Conservation (phyloP, 257 asterid species). For the Solanum chiquidenum region DNA sequence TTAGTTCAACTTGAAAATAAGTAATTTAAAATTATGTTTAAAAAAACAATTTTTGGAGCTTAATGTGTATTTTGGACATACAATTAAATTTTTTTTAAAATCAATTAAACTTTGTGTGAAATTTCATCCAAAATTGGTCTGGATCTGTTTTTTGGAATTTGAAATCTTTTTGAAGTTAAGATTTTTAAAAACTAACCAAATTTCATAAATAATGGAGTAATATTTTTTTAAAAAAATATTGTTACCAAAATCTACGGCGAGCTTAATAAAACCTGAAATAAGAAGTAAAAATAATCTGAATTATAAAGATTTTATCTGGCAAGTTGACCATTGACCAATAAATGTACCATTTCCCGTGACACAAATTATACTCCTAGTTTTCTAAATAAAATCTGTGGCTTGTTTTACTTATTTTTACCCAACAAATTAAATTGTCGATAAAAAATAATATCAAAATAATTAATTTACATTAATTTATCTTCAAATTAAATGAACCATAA, state of each 20-base stretch:
- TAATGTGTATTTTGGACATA: neutral
- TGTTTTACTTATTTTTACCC: neutral
- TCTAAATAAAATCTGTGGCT: neutral
- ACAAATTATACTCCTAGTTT: neutral
- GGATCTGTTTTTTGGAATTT: neutral
- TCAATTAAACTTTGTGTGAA: neutral
- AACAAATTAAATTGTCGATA: neutral
- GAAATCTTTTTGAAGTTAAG: neutral
- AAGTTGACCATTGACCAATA: neutral
- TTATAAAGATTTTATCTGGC: neutral
- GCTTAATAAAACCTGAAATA: neutral
- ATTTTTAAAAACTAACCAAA: neutral
- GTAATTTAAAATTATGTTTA: no score
- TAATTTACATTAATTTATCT: neutral
- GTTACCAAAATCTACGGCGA: no score
- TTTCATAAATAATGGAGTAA: neutral
- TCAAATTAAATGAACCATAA: neutral
- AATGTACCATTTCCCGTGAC: neutral
- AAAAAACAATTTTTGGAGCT: neutral
- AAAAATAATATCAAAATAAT: neutral
- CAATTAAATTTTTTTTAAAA: accelerated
- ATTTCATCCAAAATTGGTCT: neutral
- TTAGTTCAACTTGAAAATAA: neutral
- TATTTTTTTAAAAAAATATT: neutral
- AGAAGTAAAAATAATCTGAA: neutral